Evolutionary conservation across 2,329 filamentous ascomycete species (phyloP).

Genomic region (Penicillium sp.): DNA sequence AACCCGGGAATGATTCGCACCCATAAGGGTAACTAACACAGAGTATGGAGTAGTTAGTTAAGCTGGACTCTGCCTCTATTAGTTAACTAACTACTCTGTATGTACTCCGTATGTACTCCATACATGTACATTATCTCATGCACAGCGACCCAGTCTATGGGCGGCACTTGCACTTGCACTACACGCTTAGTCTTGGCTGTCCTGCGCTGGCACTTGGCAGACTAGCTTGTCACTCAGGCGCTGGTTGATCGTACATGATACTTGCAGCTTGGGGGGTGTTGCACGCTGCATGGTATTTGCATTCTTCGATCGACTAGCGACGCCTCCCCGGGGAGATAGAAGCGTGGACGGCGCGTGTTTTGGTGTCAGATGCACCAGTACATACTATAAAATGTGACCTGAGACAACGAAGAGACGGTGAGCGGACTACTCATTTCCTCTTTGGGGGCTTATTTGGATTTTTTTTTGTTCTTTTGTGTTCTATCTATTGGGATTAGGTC

Average conservation of each 20-base stretch:
- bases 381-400: neutral
- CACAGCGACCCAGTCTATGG: neutral
- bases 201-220: conserved; percentile 9
- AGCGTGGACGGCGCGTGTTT: conserved; percentile 2
- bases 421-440: neutral
- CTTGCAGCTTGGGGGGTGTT: neutral
- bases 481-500: neutral
- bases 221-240: neutral
- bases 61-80: no score
- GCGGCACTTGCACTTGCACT: conserved; percentile 3
- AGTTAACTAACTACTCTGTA: no score
- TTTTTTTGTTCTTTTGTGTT: neutral
- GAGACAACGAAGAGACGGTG: conserved; percentile 9
- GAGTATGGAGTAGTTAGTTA: neutral
- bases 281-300: neutral
- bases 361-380: neutral
- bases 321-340: neutral
- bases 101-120: no score
- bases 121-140: neutral
- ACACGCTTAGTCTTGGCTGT: neutral
- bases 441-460: neutral
- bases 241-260: conserved; percentile 4
- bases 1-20: conserved; percentile 3
- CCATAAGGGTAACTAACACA: neutral
- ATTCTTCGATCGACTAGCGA: conserved; percentile 8